phyloP scores from a whole-genome alignment of 495 filamentous ascomycete species.

The Sabuloglossum arenarium region DNA sequence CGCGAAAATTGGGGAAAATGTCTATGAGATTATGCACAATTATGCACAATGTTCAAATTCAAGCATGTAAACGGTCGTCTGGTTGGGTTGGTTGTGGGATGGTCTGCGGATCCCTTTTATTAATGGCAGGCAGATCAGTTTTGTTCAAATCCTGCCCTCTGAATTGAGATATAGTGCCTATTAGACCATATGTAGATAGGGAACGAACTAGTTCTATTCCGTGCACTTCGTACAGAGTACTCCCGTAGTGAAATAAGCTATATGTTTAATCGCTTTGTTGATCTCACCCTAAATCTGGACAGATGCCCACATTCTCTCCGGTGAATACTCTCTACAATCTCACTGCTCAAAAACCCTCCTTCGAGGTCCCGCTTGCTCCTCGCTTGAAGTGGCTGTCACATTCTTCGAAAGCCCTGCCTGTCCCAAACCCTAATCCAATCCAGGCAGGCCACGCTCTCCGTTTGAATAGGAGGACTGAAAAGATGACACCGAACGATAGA shows the following conservation, averaged over 20 bases:
- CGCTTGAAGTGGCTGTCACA: slow-evolving; percentile 46
- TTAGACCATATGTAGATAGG: not conserved
- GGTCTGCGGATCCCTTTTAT: no score
- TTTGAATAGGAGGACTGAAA: slow-evolving; percentile 96
- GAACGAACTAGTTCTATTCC: not conserved
- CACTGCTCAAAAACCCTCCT: slow-evolving; percentile 1
- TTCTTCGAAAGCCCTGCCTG: slow-evolving; percentile 90
- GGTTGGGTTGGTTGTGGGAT: no score
- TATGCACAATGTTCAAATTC: no score
- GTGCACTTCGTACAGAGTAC: not conserved
- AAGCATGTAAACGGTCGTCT: no score
- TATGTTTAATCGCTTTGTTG: not conserved
- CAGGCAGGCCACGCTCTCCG: slow-evolving; percentile 89
- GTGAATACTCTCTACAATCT: not conserved
- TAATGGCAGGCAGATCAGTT: not conserved
- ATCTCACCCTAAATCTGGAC: not conserved
- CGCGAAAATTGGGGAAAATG: no score
- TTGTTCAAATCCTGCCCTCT: not conserved
- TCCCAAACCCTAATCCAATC: slow-evolving; percentile 83
- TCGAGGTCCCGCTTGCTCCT: slow-evolving; percentile 6
- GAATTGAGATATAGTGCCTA: no score
- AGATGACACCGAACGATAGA: slow-evolving; percentile 88
- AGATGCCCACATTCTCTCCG: not conserved
- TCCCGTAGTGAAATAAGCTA: not conserved
- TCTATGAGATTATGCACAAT: no score